A percentile compares a stretch with the other conserved stretches of the same genome.
Conservation (phyloP, 805 yeast species). For the Suhomyces faveliae region DNA sequence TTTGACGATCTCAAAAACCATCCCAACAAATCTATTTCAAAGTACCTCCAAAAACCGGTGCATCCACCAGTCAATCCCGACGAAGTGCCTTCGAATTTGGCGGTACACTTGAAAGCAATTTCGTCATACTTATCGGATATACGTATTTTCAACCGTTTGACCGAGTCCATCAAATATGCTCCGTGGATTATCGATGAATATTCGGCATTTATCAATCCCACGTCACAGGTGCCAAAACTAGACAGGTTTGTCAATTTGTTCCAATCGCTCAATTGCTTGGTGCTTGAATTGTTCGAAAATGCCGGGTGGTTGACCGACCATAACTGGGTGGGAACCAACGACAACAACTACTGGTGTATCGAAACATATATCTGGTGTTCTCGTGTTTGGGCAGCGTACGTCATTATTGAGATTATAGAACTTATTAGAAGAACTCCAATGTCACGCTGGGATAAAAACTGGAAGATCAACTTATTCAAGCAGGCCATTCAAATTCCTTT, state of each 20-base stretch:
- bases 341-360: constrained; percentile 42
- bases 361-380: constrained; percentile 46
- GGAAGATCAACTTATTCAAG: constrained; percentile 37
- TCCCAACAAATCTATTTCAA: constrained; percentile 14
- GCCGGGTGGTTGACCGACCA: constrained; percentile 48
- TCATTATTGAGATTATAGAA: constrained; percentile 39
- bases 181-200: constrained; percentile 46
- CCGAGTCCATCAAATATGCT: constrained; percentile 41
- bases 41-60: constrained; percentile 6
- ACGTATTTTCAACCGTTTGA: constrained; percentile 41
- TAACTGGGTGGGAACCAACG: constrained; percentile 42
- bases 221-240: constrained; percentile 23
- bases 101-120: constrained; percentile 34
- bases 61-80: not conserved
- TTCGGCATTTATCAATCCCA: constrained; percentile 25
- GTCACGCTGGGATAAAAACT: constrained; percentile 33
- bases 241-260: constrained; percentile 36
- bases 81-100: constrained; percentile 21
- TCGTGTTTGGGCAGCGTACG: constrained; percentile 44
- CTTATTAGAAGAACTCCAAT: constrained; percentile 40
- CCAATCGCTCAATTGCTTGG: constrained; percentile 41
- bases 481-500: constrained; percentile 42
- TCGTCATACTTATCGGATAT: constrained; percentile 40
- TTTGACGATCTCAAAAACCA: constrained; percentile 16
- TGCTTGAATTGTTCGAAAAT: constrained; percentile 41